Evolutionary conservation across 2,329 filamentous ascomycete species (phyloP), one percentile per base, ranked within the genome.

Genomic region (Boeremia lycopersici): DNA sequence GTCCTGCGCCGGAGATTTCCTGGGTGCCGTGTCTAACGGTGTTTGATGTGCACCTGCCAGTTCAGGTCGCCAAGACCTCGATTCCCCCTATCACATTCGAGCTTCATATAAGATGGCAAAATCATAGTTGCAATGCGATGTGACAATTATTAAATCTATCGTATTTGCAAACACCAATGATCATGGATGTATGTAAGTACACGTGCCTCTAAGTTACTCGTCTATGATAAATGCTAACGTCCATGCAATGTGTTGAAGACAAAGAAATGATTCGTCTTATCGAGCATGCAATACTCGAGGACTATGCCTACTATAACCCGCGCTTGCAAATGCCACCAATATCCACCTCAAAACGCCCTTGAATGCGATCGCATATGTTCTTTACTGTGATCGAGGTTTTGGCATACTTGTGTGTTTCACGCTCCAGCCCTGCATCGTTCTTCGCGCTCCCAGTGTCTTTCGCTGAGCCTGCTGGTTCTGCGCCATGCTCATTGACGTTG

Each of bases 341-440:
- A 41, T 26, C 17, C 34, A 41, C 12, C 15, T 10, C 10, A 11
- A 9, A 12, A 40, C 25, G 28, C 15, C 41, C 19, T n/a, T 23
- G 2, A 13, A 25, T 39, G n/a, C 13, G 31, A 12, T n/a, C 31
- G 3, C 10, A 17, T 10, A 15, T 45, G 6, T 3, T 12, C 11
- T 23, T 49, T 19, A 54, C 17, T 48, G 40, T 19, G 47, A 57
- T 40, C 63, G 59, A 8, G 72, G 72, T 44, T 69, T 68, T 10
- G 72, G 71, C 57, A 65, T 67, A n/a, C 62, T 57, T 41, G 38
- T 66, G 43, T 68, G 61, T 48, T 75, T 75, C n/a, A 73, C 73
- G 48, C 67, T 76, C 82, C 82, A 84, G 2, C 79, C 79, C 57
- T 81, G 76, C 74, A 84, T 77, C 47, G 76, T 79, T 48, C 79